Conservation (phyloP, 768 basidiomycete species). For the Panellus pusillus region DNA sequence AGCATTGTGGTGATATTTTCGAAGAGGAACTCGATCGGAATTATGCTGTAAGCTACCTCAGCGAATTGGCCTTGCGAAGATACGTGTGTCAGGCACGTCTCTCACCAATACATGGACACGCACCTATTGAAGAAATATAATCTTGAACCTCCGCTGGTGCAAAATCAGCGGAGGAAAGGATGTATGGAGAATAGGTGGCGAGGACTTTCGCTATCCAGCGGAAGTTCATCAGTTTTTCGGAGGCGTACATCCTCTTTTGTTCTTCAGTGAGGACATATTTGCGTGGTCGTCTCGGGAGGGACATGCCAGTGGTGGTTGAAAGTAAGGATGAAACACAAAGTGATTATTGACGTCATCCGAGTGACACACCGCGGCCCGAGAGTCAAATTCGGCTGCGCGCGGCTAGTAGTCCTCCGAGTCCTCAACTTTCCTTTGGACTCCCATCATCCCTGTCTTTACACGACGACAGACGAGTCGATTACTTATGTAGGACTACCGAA, state of each 20-base stretch:
- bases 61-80: conserved; percentile 50
- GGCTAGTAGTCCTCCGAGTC: no score
- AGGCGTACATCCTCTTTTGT: conserved; percentile 49
- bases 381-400: background rate
- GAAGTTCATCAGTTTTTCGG: conserved; percentile 56
- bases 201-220: conserved; percentile 51
- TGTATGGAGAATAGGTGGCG: conserved; percentile 44
- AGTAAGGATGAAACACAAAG: background rate
- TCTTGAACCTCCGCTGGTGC: conserved; percentile 35
- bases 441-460: no score
- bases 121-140: conserved; percentile 47
- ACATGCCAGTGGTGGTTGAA: conserved; percentile 4
- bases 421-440: no score
- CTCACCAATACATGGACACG: conserved; percentile 5
- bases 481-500: no score
- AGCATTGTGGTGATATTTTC: conserved; percentile 38
- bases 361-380: no score
- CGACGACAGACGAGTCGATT: no score
- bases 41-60: conserved; percentile 47
- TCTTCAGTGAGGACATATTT: conserved; percentile 34
- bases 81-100: background rate
- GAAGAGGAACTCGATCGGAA: conserved; percentile 45
- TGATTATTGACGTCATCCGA: background rate
- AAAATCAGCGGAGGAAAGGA: conserved; percentile 42
- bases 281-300: background rate